phyloP scores from a whole-genome alignment of 73 alveolate genomes.

The Tetrahymena thermophila region DNA sequence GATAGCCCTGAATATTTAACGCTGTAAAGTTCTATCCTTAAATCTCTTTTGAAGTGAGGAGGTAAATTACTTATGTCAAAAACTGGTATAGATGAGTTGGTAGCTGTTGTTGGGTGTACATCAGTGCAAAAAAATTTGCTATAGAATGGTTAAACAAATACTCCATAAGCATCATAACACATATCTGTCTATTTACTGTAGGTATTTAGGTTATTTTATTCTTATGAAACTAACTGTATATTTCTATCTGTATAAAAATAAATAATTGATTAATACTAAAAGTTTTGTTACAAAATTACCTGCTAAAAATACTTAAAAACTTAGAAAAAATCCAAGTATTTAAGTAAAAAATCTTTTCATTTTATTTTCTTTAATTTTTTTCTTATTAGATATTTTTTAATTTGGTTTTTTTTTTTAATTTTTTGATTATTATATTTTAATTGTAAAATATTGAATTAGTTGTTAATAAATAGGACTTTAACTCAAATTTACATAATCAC shows the following conservation, averaged over 20 bases:
- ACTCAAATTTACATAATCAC: too few species aligned
- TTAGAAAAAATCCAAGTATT: not conserved
- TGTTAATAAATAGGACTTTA: too few species aligned
- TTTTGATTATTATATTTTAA: too few species aligned
- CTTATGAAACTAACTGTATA: not conserved
- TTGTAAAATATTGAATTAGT: not conserved
- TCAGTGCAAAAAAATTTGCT: not conserved
- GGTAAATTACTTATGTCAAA: not conserved
- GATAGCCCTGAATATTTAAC: not conserved
- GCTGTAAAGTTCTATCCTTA: not conserved
- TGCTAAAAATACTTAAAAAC: not conserved
- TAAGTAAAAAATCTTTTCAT: not conserved
- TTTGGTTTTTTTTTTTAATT: too few species aligned
- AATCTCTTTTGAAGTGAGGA: not conserved
- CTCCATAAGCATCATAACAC: not conserved
- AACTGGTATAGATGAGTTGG: not conserved
- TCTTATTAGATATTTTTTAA: too few species aligned
- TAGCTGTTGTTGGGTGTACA: not conserved
- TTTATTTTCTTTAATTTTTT: too few species aligned
- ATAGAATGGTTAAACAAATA: not conserved
- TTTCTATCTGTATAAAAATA: not conserved
- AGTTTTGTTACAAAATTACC: not conserved
- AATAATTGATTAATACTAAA: too few species aligned
- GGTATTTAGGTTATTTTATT: not conserved
- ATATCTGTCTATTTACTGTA: not conserved